Conservation (phyloP, 345 rosid genomes). For the Syzygium grande region DNA sequence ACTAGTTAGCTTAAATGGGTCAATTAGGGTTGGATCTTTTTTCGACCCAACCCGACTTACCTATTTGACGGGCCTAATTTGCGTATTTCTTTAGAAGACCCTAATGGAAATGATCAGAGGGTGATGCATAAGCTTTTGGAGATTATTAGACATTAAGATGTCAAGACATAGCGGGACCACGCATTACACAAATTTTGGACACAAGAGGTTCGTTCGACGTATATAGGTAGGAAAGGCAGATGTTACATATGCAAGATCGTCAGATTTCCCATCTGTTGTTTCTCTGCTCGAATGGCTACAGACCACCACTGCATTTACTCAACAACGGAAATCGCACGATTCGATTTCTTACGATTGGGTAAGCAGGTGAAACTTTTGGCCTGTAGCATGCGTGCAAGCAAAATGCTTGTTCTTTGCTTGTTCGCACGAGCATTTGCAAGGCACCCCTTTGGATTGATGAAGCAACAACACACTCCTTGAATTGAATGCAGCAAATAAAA, state of each 20-base stretch:
- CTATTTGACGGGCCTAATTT: accelerated
- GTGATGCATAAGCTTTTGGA: background rate
- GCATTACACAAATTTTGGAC: background rate
- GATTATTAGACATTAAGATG: background rate
- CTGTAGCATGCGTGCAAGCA: background rate
- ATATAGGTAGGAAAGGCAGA: background rate
- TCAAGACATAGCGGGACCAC: background rate
- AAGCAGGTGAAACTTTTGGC: background rate
- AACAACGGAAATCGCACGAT: background rate
- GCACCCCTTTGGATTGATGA: background rate
- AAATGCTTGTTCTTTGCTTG: background rate
- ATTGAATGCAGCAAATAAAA: background rate
- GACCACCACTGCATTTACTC: background rate
- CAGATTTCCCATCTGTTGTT: background rate
- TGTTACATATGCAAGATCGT: background rate
- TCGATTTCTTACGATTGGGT: background rate
- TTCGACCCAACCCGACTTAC: background rate
- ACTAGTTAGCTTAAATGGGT: accelerated
- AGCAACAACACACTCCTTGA: background rate
- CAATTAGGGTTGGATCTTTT: background rate
- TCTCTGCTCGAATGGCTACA: background rate
- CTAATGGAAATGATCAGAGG: background rate
- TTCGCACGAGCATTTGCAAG: background rate
- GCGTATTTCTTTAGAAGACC: background rate
- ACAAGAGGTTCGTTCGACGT: background rate